Base-by-base conservation (phyloP, 1,284 basidiomycete species). In the Trichosporon ovoides region DNA sequence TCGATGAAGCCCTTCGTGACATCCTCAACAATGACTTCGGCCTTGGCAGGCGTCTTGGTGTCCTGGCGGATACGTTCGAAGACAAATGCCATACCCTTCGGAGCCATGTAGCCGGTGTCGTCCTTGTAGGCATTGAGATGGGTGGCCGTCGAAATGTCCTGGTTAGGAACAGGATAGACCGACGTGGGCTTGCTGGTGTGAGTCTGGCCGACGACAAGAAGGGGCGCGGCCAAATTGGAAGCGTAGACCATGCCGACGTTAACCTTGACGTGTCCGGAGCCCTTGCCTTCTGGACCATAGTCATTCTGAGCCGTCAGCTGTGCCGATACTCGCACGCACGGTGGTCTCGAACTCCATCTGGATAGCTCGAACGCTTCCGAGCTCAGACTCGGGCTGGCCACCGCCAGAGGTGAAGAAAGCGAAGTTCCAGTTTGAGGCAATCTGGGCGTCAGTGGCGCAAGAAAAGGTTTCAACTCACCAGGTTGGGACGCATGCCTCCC, bases 261-360 rank as follows among this genome's bases (percentile, higher is more conserved):
- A 62, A 93, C 87, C 52, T 81, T 82, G 38, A 88, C 88, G 53
- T 85, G 85, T 3, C 91, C 92, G 12, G 88, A 88, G 22, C 87
- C 87, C 7, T 83, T 66, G 20, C 89, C 89, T 56, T 83, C 82
- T 62, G 83, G 83, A 7, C 91, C 91, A 69, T 91, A 84, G 20
- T 82, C 79, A 58, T 86, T 83, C 53, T 78, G 58, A 3, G 14
- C 18, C 14, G 16, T 52, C 16, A 38, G 53, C 5, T 28, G 9
- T 3, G 28, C 13, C 10, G 10, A 18, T 37, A 31, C 18, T 3
- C 62, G 5, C n/a, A 74, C 68, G 62, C 49, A 77, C 77, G 1
- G 83, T 85, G 1, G 95, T 98, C 65, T 86, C 91, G 69, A 98
- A 93, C 77, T 98, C 95, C 95, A 98, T 98, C 81, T 91, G 88